Evolutionary conservation across 2,329 filamentous ascomycete species (phyloP), one percentile per base, ranked within the genome.

Genomic region (Fusarium anthophilum): DNA sequence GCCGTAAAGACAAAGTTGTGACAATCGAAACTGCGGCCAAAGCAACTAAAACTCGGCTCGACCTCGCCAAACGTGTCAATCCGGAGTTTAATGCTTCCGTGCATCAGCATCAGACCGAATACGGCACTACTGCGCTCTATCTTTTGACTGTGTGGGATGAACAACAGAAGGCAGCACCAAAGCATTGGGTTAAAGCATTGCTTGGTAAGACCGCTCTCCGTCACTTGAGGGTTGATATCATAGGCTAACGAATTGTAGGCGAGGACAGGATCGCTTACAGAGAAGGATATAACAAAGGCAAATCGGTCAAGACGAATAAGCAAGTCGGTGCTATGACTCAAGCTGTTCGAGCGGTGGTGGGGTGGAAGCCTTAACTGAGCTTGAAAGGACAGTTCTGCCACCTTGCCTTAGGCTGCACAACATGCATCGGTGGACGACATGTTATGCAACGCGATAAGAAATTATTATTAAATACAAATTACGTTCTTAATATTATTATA

Each of bases 391-490:
- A 0, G 8, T 30, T 32, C 5, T 18, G 6, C 15, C 3, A n/a
- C 1, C 8, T 50, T 32, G 22, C 28, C 11, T 0, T 5, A 1
- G 28, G 0, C 10, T 22, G 12, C 0, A n/a, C 8, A 32, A 11
- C 2, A 20, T 20, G 6, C 24, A n/a, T 28, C 5, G 3, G n/a
- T 51, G 4, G 12, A n/a, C 12, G 6, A 24, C 10, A 30, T 1
- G 2, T 13, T 39, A 58, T 39, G 20, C 12, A 45, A 14, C 15
- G 9, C 12, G 17, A 54, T 53, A 51, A 39, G 15, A 38, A 2
- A 15, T 44, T 13, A 1, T 13, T 4, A 20, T 17, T 20, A 6
- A 6, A 7, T 26, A 26, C 20, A 6, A 9, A 5, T 4, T 44
- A 6, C 24, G 1, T 43, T 24, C 10, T 43, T 24, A n/a, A n/a